Evolutionary conservation across 257 asterid genomes (phyloP), one percentile per base, ranked within the genome.

Genomic region (Nicotiana tomentosiformis): DNA sequence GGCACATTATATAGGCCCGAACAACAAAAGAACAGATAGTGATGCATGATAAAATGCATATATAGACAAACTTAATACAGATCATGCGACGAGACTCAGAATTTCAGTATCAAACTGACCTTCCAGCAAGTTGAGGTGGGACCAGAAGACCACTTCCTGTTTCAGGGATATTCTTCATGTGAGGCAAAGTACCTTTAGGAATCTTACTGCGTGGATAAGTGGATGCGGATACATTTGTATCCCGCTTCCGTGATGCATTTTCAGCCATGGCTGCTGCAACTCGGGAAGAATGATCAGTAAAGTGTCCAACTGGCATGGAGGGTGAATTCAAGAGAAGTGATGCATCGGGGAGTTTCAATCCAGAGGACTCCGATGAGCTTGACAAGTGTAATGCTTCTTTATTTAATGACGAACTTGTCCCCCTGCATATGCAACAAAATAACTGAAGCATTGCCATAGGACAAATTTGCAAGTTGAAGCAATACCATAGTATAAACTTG

Each of bases 191-290:
- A 81, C 95, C 94, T 87, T 88, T 93, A 1, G 97, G 94, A 78
- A 93, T 81, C 88, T 95, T 95, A 81, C 81, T 90, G 84, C 94
- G 97, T 84, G 94, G 90, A 83, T 81, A 55, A 84, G 78, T 87
- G 58, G 90, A 60, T 20, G 89, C 74, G 20, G 89, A 68, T 61
- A 84, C 90, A 26, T 82, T 90, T 85, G 87, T 82, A 35, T 91
- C 95, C 89, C 98, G 88, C 90, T 92, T 95, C 82, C 94, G 87
- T 55, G 95, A 89, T 70, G 88, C 89, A 76, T 87, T 91, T 87
- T 91, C 93, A 35, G 94, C 93, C 95, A 93, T 91, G 35, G 99
- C 97, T 82, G 90, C 93, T 66, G 97, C 97, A 85, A 93, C 98
- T 85, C 90, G 93, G 49, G 97, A 92, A 80, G 97, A 88, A 88